A percentile compares a stretch with the other conserved stretches of the same genome.
These are phyloP conservation scores for Sclerotinia nivalis DNA, from an alignment of 2,329 filamentous ascomycete species.

Conservation along the genomic window DNA sequence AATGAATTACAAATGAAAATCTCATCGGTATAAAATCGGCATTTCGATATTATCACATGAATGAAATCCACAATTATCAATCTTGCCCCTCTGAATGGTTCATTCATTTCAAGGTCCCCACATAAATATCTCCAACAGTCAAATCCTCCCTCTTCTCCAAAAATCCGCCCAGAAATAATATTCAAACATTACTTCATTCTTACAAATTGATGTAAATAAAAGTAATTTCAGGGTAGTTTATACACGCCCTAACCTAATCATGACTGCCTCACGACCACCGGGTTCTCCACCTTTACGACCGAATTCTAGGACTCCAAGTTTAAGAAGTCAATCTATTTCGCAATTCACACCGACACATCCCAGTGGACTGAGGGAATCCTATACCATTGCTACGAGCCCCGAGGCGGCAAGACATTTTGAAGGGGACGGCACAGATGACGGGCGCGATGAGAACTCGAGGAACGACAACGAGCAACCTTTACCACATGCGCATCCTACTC, in stretches of 20 bases:
- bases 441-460: neutral
- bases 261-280: constrained; percentile 20
- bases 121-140: neutral
- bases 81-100: constrained; percentile 8
- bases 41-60: neutral
- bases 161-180: neutral
- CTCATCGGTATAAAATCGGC: constrained; percentile 15
- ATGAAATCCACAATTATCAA: constrained; percentile 4
- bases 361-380: constrained; percentile 38
- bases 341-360: constrained; percentile 34
- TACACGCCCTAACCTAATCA: constrained; percentile 4
- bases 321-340: constrained; percentile 15
- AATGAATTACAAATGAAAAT: constrained; percentile 14
- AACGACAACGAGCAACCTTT: constrained; percentile 21
- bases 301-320: constrained; percentile 14
- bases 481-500: constrained; percentile 32
- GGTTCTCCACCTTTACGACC: constrained; percentile 11
- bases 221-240: constrained; percentile 1
- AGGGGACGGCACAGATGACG: constrained; percentile 30
- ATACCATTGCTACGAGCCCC: constrained; percentile 34
- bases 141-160: neutral
- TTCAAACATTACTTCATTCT: constrained; percentile 11
- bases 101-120: neutral
- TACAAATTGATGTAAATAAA: constrained; percentile 12
- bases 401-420: constrained; percentile 13